phyloP scores from a whole-genome alignment of 192 early-diverging fungal species.

The Umbelopsis isabellina region DNA sequence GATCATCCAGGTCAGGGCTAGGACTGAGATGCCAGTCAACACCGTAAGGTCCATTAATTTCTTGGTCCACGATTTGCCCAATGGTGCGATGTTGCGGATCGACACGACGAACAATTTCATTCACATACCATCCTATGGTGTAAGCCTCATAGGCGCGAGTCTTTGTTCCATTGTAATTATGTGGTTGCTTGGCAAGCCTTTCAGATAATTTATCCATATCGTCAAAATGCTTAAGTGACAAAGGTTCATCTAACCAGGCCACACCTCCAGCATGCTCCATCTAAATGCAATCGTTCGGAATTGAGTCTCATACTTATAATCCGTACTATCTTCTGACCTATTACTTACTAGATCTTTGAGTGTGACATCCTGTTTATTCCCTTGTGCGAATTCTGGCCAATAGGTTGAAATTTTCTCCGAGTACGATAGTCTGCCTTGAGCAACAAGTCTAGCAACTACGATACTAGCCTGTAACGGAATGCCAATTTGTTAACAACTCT shows the following conservation, averaged over 20 bases:
- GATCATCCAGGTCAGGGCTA: constrained; percentile 38
- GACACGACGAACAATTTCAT: constrained; percentile 70
- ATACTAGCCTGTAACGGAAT: constrained; percentile 39
- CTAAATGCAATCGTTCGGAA: not conserved
- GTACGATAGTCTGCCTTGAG: constrained; percentile 56
- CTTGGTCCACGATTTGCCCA: constrained; percentile 60
- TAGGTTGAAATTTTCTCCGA: constrained; percentile 52
- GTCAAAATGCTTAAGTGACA: constrained; percentile 46
- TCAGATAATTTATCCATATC: constrained; percentile 57
- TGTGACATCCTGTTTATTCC: constrained; percentile 70
- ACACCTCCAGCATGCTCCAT: constrained; percentile 70
- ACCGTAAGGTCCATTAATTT: constrained; percentile 53
- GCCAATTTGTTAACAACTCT: no score
- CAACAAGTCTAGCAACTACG: constrained; percentile 62
- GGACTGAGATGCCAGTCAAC: constrained; percentile 61
- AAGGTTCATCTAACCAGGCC: constrained; percentile 54
- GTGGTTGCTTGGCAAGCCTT: constrained; percentile 59
- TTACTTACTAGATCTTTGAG: constrained; percentile 49
- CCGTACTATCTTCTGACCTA: no score
- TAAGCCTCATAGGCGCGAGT: constrained; percentile 63
- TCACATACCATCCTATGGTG: constrained; percentile 72
- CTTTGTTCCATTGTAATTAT: constrained; percentile 62
- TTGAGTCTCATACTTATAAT: no score
- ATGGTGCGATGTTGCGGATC: constrained; percentile 62
- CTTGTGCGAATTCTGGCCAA: constrained; percentile 78